These are phyloP conservation scores for Penicillium samsonianum DNA, from an alignment of 495 filamentous ascomycete species.

Conservation along the genomic window DNA sequence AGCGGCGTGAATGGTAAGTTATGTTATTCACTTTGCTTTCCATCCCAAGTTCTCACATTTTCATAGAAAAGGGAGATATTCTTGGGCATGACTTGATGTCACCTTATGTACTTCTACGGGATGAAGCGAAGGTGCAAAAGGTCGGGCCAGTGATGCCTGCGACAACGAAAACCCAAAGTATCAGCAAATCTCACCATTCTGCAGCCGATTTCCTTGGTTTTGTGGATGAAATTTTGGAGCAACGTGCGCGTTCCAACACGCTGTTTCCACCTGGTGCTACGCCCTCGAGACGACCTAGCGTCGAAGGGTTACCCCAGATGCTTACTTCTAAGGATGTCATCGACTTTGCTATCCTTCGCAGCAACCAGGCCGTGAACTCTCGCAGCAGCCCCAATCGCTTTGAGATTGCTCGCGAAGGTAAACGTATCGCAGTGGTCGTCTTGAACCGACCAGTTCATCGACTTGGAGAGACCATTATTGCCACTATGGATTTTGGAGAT, in stretches of 20 bases:
- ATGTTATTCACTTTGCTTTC: neutral
- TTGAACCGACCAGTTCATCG: constrained; percentile 89
- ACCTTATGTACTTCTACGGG: constrained; percentile 86
- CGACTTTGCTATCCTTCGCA: constrained; percentile 82
- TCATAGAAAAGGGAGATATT: constrained; percentile 62
- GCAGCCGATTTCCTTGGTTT: constrained; percentile 70
- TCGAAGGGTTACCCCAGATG: constrained; percentile 36
- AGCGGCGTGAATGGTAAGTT: constrained; percentile 76
- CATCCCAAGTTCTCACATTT: constrained; percentile 21
- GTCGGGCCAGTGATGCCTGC: constrained; percentile 26
- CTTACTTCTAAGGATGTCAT: constrained; percentile 79
- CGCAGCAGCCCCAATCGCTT: constrained; percentile 81
- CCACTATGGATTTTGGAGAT: constrained; percentile 76
- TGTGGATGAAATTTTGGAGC: constrained; percentile 75
- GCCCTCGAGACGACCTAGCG: constrained; percentile 55
- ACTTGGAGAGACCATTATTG: constrained; percentile 81
- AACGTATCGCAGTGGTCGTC: constrained; percentile 81
- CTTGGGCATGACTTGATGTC: constrained; percentile 87
- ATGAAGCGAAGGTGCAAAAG: constrained; percentile 64
- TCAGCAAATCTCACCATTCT: constrained; percentile 43
- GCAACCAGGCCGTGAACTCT: constrained; percentile 61
- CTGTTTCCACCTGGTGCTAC: constrained; percentile 68
- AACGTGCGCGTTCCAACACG: constrained; percentile 52
- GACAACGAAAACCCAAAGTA: constrained; percentile 39
- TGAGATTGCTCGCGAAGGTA: constrained; percentile 87